Evolutionary conservation across 192 early-diverging fungal species (phyloP), one percentile per base, ranked within the genome.

Genomic region (Coemansia sp.): DNA sequence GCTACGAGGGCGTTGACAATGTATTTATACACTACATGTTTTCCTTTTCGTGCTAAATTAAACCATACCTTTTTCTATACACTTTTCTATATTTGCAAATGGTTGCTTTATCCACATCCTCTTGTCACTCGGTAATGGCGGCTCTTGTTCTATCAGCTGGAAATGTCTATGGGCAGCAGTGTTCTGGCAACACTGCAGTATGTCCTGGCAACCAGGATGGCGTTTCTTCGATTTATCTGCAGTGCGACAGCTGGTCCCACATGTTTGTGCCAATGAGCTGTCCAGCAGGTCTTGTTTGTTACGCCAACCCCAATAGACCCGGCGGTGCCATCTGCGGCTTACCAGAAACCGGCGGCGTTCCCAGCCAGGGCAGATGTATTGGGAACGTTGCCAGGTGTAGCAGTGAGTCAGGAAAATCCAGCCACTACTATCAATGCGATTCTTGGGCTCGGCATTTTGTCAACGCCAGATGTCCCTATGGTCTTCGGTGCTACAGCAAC

Each of bases 381-480:
- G 78, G 78, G n/a, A 80, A 80, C 67, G 63, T 64, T 2, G 78
- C 78, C 56, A 75, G 70, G 78, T 80, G 78, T 12, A 48, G 45
- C 45, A 12, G 45, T 12, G 45, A 5, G 45, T 4, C 45, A 48
- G 45, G 45, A 3, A 48, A 1, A 48, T 48, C 45, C 17, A 15
- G 17, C 45, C 45, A 48, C 17, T 48, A 48, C 12, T 48, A 48
- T 12, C 45, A 48, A 15, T 48, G 45, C 45, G 45, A 48, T 15
- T 48, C 45, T 15, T 48, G 45, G 45, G 45, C 45, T 48, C 9
- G 45, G 45, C 45, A 15, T 3, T 48, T 48, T 48, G 45, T 48
- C 45, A 48, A 48, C 12, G 45, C 45, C 45, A 48, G 45, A 12
- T 48, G 45, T 15, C 45, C 45, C 45, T 15, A 5, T 48, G 45